These are phyloP conservation scores for Candida sakaeoensis DNA, from an alignment of 805 yeast species.

Conservation along the genomic window DNA sequence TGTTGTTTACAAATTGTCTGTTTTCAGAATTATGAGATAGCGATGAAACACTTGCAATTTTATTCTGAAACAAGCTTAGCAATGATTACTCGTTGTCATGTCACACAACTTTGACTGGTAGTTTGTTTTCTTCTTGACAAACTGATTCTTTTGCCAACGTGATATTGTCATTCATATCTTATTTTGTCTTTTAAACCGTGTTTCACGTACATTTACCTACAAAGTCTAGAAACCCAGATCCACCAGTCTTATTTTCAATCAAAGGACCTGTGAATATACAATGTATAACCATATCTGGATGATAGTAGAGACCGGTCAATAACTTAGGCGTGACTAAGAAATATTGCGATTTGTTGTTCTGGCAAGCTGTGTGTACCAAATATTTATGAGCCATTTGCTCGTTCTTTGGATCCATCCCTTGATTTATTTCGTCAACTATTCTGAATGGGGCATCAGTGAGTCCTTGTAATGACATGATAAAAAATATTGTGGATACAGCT, in stretches of 20 bases:
- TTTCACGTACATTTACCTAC: slow-evolving; percentile 7
- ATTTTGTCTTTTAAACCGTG: too few relatives aligned
- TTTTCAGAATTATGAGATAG: background rate
- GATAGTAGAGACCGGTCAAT: slow-evolving; percentile 71
- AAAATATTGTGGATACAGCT: slow-evolving; percentile 90
- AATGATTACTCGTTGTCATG: background rate
- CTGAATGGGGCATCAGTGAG: slow-evolving; percentile 86
- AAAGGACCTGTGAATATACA: slow-evolving; percentile 57
- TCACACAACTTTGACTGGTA: too few relatives aligned
- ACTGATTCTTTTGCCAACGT: too few relatives aligned
- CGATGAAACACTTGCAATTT: background rate
- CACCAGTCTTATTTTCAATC: slow-evolving; percentile 15
- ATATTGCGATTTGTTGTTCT: slow-evolving; percentile 62
- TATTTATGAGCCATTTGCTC: slow-evolving; percentile 83
- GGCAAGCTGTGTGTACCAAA: slow-evolving; percentile 81
- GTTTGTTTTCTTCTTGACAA: too few relatives aligned
- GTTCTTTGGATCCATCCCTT: slow-evolving; percentile 95
- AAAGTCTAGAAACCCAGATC: slow-evolving; percentile 32
- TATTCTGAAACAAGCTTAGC: background rate
- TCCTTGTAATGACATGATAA: slow-evolving; percentile 86
- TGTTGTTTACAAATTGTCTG: background rate
- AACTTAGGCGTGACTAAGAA: slow-evolving; percentile 92
- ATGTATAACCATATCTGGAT: slow-evolving; percentile 76
- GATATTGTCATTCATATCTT: too few relatives aligned
- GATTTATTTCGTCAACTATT: slow-evolving; percentile 96